Percentiles rank a stretch among this genome's conserved stretches.
Evolutionary conservation across 306 rosid species (phyloP).

Genomic region (Glycyrrhiza uralensis): DNA sequence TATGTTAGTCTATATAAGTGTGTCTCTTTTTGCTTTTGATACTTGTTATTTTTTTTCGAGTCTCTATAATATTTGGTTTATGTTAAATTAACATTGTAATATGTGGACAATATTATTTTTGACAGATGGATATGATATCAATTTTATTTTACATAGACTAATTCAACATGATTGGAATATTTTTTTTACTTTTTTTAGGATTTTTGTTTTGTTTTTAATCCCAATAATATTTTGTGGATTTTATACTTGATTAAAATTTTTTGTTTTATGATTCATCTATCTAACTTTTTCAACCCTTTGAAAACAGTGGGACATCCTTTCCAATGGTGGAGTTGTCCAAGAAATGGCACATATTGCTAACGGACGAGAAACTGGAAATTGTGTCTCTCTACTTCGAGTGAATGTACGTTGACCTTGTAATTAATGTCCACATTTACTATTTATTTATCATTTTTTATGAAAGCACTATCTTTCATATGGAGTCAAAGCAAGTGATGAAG

Average conservation of each 20-base stretch:
- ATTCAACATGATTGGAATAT: too few species aligned
- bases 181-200: too few species aligned
- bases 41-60: too few species aligned
- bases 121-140: too few species aligned
- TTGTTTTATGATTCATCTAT: neutral
- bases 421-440: neutral
- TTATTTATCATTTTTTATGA: neutral
- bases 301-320: conserved; percentile 95
- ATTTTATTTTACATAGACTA: too few species aligned
- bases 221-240: too few species aligned
- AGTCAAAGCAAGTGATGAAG: neutral
- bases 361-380: conserved; percentile 89
- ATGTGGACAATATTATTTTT: too few species aligned
- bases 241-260: neutral
- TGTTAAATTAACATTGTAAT: too few species aligned
- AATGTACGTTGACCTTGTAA: conserved; percentile 49
- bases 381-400: conserved; percentile 87
- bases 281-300: neutral
- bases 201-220: too few species aligned
- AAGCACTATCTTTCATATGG: neutral
- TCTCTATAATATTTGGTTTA: too few species aligned
- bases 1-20: too few species aligned
- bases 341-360: conserved; percentile 98
- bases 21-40: too few species aligned
- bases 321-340: conserved; percentile 93